Evolutionary conservation across 1,139 yeast genomes (phyloP).

Genomic region (Scheffersomyces segobiensis): DNA sequence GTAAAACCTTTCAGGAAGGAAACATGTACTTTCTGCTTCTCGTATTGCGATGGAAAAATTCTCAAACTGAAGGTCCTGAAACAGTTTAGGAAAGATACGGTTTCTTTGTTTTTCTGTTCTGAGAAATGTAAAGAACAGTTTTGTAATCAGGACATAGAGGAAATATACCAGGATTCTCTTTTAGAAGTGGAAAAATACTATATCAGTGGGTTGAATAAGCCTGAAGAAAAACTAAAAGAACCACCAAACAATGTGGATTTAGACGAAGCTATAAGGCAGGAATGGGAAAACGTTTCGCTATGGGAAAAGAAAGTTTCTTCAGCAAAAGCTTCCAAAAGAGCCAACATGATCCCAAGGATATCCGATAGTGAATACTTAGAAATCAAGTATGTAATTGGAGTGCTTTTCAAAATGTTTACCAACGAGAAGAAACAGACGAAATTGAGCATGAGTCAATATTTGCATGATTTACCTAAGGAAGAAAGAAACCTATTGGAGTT

Average conservation of each 20-base stretch:
- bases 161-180: constrained; percentile 22
- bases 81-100: constrained; percentile 7
- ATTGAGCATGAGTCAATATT: constrained; percentile 3
- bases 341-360: constrained; percentile 30
- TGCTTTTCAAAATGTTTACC: constrained; percentile 26
- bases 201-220: constrained; percentile 22
- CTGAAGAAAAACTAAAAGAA: constrained; percentile 17
- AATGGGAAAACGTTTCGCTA: constrained; percentile 28
- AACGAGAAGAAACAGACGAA: constrained; percentile 4
- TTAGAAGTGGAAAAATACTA: constrained; percentile 29
- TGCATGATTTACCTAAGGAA: constrained; percentile 9
- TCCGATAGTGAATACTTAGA: constrained; percentile 41
- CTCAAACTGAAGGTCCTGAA: constrained; percentile 36
- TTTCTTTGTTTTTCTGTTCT: constrained; percentile 54
- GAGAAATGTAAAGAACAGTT: constrained; percentile 43
- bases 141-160: constrained; percentile 22
- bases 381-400: constrained; percentile 35
- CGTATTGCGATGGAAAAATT: constrained; percentile 49
- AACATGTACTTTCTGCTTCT: constrained; percentile 59
- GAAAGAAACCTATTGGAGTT: constrained; percentile 21
- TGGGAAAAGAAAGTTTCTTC: constrained; percentile 38
- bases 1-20: constrained; percentile 62
- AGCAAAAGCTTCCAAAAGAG: constrained; percentile 30
- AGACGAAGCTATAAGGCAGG: constrained; percentile 15
- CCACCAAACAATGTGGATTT: constrained; percentile 27